These are phyloP conservation scores for Plasmodium gaboni DNA, from an alignment of 169 alveolate genomes.

Conservation along the genomic window DNA sequence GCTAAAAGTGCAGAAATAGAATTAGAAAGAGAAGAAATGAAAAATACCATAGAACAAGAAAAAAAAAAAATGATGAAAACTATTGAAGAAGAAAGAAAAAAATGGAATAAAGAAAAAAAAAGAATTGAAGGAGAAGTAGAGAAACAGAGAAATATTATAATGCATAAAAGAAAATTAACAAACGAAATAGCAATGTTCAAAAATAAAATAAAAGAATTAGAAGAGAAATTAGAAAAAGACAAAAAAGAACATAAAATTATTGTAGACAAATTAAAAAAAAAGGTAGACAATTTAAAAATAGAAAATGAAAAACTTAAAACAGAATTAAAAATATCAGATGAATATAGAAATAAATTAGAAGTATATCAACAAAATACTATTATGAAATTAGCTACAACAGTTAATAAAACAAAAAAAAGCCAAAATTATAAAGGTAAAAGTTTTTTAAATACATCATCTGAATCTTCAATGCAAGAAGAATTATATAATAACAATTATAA, in stretches of 20 bases:
- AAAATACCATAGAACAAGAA: conserved; percentile 71
- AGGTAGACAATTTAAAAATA: conserved; percentile 32
- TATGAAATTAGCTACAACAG: conserved; percentile 53
- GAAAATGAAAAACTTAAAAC: conserved; percentile 68
- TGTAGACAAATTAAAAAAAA: conserved; percentile 57
- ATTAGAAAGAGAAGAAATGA: conserved; percentile 77
- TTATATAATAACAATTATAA: background rate
- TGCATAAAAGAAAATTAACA: conserved; percentile 67
- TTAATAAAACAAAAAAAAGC: conserved; percentile 13
- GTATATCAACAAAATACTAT: conserved; percentile 73
- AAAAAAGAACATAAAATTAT: conserved; percentile 59
- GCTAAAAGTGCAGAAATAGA: conserved; percentile 78
- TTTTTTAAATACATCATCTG: no score
- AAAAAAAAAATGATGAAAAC: conserved; percentile 62
- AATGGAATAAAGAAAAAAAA: conserved; percentile 74
- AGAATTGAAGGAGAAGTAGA: conserved; percentile 74
- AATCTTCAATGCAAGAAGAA: background rate
- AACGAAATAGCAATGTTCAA: conserved; percentile 75
- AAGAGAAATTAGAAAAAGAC: conserved; percentile 44
- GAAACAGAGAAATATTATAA: conserved; percentile 58
- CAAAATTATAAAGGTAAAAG: background rate
- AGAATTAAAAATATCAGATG: conserved; percentile 77
- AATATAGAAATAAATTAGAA: conserved; percentile 68
- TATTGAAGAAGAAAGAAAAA: conserved; percentile 76
- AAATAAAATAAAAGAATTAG: conserved; percentile 73